A percentile compares a stretch with the other conserved stretches of the same genome.
phyloP scores from a whole-genome alignment of 2,329 filamentous ascomycete genomes.

The Rutstroemia sp. region DNA sequence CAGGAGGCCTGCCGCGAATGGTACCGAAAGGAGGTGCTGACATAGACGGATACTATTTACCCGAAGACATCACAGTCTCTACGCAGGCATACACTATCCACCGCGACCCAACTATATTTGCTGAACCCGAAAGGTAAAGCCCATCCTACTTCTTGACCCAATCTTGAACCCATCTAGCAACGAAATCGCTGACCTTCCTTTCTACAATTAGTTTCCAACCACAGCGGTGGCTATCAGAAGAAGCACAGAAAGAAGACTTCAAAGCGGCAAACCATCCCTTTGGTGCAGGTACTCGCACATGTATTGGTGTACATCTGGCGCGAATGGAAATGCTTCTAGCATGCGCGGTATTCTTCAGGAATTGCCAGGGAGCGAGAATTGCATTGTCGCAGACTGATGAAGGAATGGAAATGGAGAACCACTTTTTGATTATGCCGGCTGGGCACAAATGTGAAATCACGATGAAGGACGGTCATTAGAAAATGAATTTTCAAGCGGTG shows the following conservation, averaged over 20 bases:
- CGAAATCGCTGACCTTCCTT: neutral
- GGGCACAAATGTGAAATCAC: neutral
- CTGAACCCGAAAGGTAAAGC: conserved; percentile 22
- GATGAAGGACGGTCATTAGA: neutral
- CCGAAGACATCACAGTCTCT: conserved; percentile 27
- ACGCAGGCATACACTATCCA: conserved; percentile 35
- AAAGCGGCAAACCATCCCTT: neutral
- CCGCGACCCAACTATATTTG: conserved; percentile 30
- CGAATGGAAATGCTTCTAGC: neutral
- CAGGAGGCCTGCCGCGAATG: conserved; percentile 26
- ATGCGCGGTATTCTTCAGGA: neutral
- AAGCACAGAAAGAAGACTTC: neutral
- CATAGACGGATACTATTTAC: conserved; percentile 29
- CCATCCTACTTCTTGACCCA: neutral
- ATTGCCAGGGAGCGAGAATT: neutral
- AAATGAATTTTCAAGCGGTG: neutral
- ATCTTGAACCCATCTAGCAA: neutral
- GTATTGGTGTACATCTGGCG: neutral
- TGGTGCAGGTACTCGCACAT: neutral
- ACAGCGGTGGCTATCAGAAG: neutral
- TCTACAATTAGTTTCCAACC: neutral
- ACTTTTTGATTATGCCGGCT: neutral
- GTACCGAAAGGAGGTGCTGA: conserved; percentile 25
- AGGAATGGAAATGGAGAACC: neutral
- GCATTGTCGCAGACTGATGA: neutral